phyloP scores from a whole-genome alignment of 192 early-diverging fungal species.

The Coemansia sp. region DNA sequence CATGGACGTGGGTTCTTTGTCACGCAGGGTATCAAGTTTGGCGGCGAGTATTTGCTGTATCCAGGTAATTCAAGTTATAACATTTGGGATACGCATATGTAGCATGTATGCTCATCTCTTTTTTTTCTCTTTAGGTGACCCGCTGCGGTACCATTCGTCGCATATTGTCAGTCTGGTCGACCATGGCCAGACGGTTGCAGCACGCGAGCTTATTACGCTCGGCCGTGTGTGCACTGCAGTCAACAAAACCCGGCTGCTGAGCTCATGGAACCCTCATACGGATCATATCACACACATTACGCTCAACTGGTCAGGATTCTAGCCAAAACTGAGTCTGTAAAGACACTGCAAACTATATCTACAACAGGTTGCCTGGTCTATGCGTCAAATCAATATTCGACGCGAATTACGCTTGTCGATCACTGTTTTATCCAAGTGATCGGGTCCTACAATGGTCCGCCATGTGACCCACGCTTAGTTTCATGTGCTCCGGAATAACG shows the following conservation, averaged over 20 bases:
- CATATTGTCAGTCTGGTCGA: slow-evolving; percentile 59
- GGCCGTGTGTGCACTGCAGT: slow-evolving; percentile 70
- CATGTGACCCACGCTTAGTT: too few relatives aligned
- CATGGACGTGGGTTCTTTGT: slow-evolving; percentile 66
- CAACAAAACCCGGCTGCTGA: slow-evolving; percentile 69
- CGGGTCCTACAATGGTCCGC: too few relatives aligned
- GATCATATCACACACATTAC: slow-evolving; percentile 25
- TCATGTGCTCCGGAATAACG: too few relatives aligned
- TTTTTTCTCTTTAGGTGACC: slow-evolving; percentile 55
- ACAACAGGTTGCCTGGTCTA: too few relatives aligned
- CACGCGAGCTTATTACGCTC: slow-evolving; percentile 58
- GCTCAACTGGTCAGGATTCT: slow-evolving; percentile 46
- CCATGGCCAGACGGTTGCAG: slow-evolving; percentile 25
- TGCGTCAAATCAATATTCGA: too few relatives aligned
- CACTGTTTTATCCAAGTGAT: too few relatives aligned
- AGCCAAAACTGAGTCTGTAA: not conserved
- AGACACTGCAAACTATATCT: too few relatives aligned
- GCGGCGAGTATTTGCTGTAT: slow-evolving; percentile 84
- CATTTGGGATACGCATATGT: not conserved
- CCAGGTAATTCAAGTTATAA: slow-evolving; percentile 27
- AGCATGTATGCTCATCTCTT: not conserved
- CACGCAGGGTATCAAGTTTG: slow-evolving; percentile 77
- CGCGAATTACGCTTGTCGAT: too few relatives aligned
- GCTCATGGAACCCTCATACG: slow-evolving; percentile 36
- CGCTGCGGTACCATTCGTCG: slow-evolving; percentile 67